Percentiles rank a stretch among this genome's conserved stretches.
Evolutionary conservation across 2,329 filamentous ascomycete genomes (phyloP).

Genomic region (Pseudocercospora vitis): DNA sequence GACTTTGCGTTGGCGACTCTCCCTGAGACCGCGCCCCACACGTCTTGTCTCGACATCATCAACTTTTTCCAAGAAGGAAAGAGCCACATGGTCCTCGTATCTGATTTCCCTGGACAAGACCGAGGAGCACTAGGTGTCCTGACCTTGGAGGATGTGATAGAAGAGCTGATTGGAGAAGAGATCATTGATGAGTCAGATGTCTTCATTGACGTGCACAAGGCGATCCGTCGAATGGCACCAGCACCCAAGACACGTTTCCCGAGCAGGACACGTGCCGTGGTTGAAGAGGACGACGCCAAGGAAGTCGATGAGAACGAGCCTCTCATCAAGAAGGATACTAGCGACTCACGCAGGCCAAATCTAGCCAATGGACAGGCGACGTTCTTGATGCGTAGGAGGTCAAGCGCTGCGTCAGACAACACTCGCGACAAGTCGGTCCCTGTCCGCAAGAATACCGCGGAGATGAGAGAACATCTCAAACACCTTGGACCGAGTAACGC

Average conservation of each 20-base stretch:
- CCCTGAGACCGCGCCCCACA: conserved; percentile 91
- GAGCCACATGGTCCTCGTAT: conserved; percentile 97
- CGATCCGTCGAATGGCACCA: conserved; percentile 82
- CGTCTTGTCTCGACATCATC: conserved; percentile 95
- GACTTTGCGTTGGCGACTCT: conserved; percentile 93
- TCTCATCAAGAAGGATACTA: conserved; percentile 29
- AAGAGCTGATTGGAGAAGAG: conserved; percentile 98
- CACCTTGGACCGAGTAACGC: conserved; percentile 65
- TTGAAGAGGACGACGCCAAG: conserved; percentile 27
- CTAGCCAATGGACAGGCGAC: conserved; percentile 41
- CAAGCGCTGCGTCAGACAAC: conserved; percentile 43
- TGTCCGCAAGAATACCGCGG: conserved; percentile 54
- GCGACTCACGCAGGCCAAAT: conserved; percentile 34
- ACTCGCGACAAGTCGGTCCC: conserved; percentile 36
- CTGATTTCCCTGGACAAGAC: conserved; percentile 84
- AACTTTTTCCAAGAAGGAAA: conserved; percentile 99
- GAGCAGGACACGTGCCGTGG: conserved; percentile 23
- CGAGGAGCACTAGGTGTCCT: conserved; percentile 90
- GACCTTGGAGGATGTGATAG: conserved; percentile 95
- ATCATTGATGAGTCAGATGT: conserved; percentile 99
- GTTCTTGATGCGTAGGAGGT: conserved; percentile 48
- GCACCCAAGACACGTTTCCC: conserved; percentile 66
- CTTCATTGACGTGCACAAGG: conserved; percentile 97
- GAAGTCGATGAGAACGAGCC: conserved; percentile 34
- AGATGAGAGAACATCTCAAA: conserved; percentile 60